Conservation (phyloP, 2,329 filamentous ascomycete species). For the Incumbomyces lentus region DNA sequence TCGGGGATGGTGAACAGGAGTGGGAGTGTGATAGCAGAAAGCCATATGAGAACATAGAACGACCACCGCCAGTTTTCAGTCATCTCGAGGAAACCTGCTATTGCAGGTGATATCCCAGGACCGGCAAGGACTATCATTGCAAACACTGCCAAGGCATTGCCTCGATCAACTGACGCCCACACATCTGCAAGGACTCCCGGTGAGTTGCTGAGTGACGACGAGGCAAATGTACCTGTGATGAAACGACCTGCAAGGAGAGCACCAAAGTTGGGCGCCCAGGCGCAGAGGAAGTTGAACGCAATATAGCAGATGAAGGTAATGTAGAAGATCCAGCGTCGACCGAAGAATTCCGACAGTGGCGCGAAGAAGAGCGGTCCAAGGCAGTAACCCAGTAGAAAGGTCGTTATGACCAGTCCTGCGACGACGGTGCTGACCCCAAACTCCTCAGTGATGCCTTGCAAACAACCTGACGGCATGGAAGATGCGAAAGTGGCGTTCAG, state of each 20-base stretch:
- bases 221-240: conserved; percentile 45
- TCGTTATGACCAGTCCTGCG: conserved; percentile 49
- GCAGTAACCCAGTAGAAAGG: conserved; percentile 56
- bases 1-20: conserved; percentile 51
- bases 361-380: conserved; percentile 53
- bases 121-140: conserved; percentile 45
- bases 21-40: conserved; percentile 26
- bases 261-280: conserved; percentile 46
- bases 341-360: conserved; percentile 55
- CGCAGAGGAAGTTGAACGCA: conserved; percentile 44
- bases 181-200: conserved; percentile 44
- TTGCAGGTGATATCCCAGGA: conserved; percentile 44
- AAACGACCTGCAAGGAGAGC: conserved; percentile 46
- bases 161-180: conserved; percentile 43
- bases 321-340: conserved; percentile 46
- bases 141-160: conserved; percentile 46
- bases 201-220: conserved; percentile 34
- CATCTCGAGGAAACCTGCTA: conserved; percentile 48
- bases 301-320: conserved; percentile 30
- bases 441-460: conserved; percentile 33
- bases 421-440: conserved; percentile 41
- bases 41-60: conserved; percentile 35
- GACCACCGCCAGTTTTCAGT: conserved; percentile 38
- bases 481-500: conserved; percentile 48
- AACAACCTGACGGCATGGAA: conserved; percentile 30